phyloP scores from a whole-genome alignment of 2,329 filamentous ascomycete genomes.

The Fusarium dimerum region DNA sequence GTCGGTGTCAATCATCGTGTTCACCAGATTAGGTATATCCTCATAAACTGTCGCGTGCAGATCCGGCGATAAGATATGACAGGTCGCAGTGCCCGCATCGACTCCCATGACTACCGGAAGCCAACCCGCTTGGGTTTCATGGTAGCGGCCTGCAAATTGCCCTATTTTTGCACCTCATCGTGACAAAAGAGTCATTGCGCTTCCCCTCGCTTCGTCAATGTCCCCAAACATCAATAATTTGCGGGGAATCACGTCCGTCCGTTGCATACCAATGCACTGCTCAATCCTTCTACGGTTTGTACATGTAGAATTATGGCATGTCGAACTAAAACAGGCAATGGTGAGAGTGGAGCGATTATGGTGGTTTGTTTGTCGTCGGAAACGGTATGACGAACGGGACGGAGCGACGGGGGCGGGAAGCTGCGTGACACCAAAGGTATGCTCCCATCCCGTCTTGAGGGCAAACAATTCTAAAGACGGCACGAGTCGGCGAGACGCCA shows the following conservation, averaged over 20 bases:
- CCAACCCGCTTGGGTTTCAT: background rate
- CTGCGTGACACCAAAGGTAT: background rate
- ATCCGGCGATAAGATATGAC: too few relatives aligned
- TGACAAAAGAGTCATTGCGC: background rate
- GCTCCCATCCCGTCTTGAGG: background rate
- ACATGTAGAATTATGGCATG: background rate
- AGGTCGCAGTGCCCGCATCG: background rate
- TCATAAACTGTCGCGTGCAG: too few relatives aligned
- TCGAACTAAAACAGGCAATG: background rate
- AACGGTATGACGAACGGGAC: background rate
- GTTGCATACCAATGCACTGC: too few relatives aligned
- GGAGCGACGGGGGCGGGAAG: background rate
- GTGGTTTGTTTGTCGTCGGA: background rate
- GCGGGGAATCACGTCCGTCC: too few relatives aligned
- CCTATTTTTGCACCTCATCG: background rate
- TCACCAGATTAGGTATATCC: background rate
- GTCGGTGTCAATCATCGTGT: background rate
- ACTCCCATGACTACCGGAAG: background rate
- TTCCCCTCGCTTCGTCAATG: too few relatives aligned
- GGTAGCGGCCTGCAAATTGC: background rate
- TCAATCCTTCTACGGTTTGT: too few relatives aligned
- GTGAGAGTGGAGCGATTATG: background rate
- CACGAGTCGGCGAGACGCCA: background rate
- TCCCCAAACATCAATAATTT: too few relatives aligned
- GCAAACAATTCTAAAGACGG: background rate